These are phyloP conservation scores for Phtheirospermum japonicum DNA, from an alignment of 257 asterid genomes.

Conservation along the genomic window DNA sequence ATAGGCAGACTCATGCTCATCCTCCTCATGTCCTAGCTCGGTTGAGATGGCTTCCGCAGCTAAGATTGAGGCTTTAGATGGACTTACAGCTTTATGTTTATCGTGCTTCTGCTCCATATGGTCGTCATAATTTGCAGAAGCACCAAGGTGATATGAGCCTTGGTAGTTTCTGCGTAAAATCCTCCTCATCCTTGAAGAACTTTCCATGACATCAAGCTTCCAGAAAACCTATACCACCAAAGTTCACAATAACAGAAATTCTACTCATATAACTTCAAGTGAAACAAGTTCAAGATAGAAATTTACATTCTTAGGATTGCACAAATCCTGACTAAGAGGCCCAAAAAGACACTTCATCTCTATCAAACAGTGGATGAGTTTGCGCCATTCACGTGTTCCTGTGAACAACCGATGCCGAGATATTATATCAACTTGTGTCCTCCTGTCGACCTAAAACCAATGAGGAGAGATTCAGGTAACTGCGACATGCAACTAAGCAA, in stretches of 20 bases:
- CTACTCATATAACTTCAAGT: constrained; percentile 25
- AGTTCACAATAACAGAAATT: constrained; percentile 26
- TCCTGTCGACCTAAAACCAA: constrained; percentile 83
- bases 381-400: constrained; percentile 98
- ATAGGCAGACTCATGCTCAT: constrained; percentile 67
- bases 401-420: constrained; percentile 68
- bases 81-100: constrained; percentile 53
- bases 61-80: constrained; percentile 77
- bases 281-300: constrained; percentile 33
- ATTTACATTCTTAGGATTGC: constrained; percentile 69
- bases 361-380: constrained; percentile 82
- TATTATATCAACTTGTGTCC: constrained; percentile 74
- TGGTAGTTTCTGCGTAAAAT: constrained; percentile 75
- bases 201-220: constrained; percentile 91
- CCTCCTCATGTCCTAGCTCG: constrained; percentile 64
- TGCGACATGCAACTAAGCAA: constrained; percentile 18
- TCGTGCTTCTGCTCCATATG: constrained; percentile 46
- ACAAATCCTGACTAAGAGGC: constrained; percentile 62
- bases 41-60: constrained; percentile 89
- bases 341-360: constrained; percentile 91
- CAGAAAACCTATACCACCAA: constrained; percentile 68
- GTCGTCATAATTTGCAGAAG: constrained; percentile 91
- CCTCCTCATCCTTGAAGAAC: constrained; percentile 94
- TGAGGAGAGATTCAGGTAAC: constrained; percentile 20
- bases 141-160: constrained; percentile 89